These are phyloP conservation scores for Plectosphaerella plurivora DNA, from an alignment of 2,329 filamentous ascomycete genomes.

Conservation along the genomic window DNA sequence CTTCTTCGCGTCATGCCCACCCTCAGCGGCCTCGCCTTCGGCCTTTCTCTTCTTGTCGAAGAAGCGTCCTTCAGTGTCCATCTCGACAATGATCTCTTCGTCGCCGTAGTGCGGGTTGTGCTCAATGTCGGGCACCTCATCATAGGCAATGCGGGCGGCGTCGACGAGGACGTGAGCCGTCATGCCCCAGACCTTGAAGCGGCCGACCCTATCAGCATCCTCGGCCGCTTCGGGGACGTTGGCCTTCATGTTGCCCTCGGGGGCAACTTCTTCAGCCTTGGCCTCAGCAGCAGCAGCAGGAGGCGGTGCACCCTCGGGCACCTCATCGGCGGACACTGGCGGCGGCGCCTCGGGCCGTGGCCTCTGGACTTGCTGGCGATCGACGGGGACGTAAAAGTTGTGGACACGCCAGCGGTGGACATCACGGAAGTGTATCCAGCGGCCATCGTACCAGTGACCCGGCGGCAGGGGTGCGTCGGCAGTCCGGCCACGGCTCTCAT, in stretches of 20 bases:
- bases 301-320: slow-evolving; percentile 7
- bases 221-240: slow-evolving; percentile 39
- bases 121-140: slow-evolving; percentile 79
- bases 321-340: slow-evolving; percentile 3
- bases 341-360: slow-evolving; percentile 27
- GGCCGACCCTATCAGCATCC: slow-evolving; percentile 38
- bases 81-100: slow-evolving; percentile 41
- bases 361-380: slow-evolving; percentile 63
- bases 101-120: slow-evolving; percentile 52
- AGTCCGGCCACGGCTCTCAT: slow-evolving; percentile 42
- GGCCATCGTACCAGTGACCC: slow-evolving; percentile 78
- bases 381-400: slow-evolving; percentile 85
- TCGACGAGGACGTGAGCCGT: slow-evolving; percentile 88
- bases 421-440: slow-evolving; percentile 76
- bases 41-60: slow-evolving; percentile 38
- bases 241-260: slow-evolving; percentile 30
- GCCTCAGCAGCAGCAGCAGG: not conserved
- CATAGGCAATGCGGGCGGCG: slow-evolving; percentile 79
- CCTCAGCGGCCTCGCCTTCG: slow-evolving; percentile 14
- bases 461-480: slow-evolving; percentile 33
- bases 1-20: slow-evolving; percentile 10
- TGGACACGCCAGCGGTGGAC: slow-evolving; percentile 75
- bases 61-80: slow-evolving; percentile 39
- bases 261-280: not conserved
- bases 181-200: slow-evolving; percentile 92